Evolutionary conservation across 2,329 filamentous ascomycete species (phyloP).

Genomic region (Aspergillus bombycis): DNA sequence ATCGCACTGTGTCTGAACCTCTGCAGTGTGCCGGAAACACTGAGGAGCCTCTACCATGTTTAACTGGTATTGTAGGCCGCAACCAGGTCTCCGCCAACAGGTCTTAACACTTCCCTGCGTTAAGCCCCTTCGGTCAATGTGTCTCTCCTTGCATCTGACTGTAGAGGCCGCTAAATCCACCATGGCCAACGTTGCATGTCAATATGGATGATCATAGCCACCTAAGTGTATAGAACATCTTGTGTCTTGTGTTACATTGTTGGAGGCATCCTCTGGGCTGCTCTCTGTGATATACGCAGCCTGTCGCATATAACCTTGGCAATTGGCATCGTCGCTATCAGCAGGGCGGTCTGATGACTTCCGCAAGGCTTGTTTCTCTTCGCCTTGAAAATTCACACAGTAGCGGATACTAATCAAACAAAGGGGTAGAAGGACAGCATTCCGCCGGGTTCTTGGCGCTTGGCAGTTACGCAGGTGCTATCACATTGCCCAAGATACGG

Average conservation of each 20-base stretch:
- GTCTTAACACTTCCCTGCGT: neutral
- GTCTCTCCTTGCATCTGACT: neutral
- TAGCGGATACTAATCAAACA: constrained; percentile 9
- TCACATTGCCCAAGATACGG: constrained; percentile 5
- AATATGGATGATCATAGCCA: neutral
- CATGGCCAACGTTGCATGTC: neutral
- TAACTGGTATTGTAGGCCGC: neutral
- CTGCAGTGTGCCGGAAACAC: neutral
- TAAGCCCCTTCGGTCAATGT: neutral
- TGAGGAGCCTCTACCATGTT: neutral
- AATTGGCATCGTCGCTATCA: constrained; percentile 12
- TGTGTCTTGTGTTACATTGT: constrained; percentile 7
- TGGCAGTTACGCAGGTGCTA: constrained; percentile 33
- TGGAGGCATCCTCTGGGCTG: neutral
- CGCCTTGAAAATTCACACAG: neutral
- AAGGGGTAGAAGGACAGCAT: constrained; percentile 9
- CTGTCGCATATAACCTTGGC: constrained; percentile 9
- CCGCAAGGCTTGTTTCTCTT: constrained; percentile 12
- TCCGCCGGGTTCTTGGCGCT: constrained; percentile 36
- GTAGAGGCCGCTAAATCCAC: neutral
- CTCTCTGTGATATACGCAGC: constrained; percentile 1
- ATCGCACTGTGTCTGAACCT: neutral
- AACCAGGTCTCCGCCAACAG: neutral
- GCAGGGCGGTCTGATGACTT: constrained; percentile 16
- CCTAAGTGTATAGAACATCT: neutral